Evolutionary conservation across 345 rosid genomes (phyloP), one percentile per base, ranked within the genome.

Genomic region (Mallotus nudiflorus): DNA sequence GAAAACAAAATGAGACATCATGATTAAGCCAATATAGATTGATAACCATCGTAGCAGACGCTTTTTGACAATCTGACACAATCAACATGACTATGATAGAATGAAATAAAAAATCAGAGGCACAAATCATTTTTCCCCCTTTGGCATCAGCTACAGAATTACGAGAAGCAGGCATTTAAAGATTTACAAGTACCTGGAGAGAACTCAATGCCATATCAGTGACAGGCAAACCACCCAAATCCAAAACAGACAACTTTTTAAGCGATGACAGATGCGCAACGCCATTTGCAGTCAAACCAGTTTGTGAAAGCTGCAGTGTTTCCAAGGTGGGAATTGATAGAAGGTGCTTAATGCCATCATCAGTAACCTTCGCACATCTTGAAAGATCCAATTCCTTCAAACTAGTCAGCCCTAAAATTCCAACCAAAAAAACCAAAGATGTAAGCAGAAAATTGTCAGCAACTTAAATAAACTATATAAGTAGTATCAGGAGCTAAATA

Each of bases 191-290:
- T 83, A 94, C 98, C 96, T 83, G 95, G 50, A 95, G 89, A 65
- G 88, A 82, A 42, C 33, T 81, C 82, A 95, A 68, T 28, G 88
- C 83, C 31, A 9, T 22, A 82, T 95, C 96, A 48, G 86, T 84
- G 18, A 92, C 97, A 27, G 90, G 97, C 69, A 95, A 83, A 75
- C 96, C 97, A n/a, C 98, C 96, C 75, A 90, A 82, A 74, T 92
- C 97, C 60, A 92, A 65, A 27, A 79, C 65, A 18, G 82, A 81
- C 82, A 95, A 74, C 46, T 83, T 78, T 72, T 69, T 75, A 42
- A 95, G 96, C 13, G 92, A 84, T 44, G 92, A 81, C 56, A 95
- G 86, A 71, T 89, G 82, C 11, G 79, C 73, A 62, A 92, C 76
- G 5, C 97, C 97, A 65, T 84, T 78, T 5, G 84, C 86, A 2